Evolutionary conservation across 2,329 filamentous ascomycete genomes (phyloP), one percentile per base, ranked within the genome.

Genomic region (Calonectria pauciramosa): DNA sequence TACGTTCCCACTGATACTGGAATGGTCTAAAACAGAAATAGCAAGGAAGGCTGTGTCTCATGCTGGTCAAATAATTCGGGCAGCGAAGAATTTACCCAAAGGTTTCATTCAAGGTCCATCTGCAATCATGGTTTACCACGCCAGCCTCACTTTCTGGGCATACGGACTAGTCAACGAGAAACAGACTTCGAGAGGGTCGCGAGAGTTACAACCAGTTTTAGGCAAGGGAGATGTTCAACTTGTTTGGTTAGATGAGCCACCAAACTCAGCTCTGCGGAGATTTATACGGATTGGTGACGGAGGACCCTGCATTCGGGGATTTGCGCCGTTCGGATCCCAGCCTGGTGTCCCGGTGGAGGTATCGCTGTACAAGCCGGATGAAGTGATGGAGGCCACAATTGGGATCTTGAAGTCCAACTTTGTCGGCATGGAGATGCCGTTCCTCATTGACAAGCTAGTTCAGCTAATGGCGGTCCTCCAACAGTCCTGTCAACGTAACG

Each of bases 11-110:
- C 81, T 80, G 1, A 81, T 86, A 0, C 77, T 83, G 0, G 82
- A 84, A 36, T 87, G 86, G 85, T 84, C 83, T 4, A 80, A 82
- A 10, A 83, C 82, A 18, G 79, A 83, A 23, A 80, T 84, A 16
- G 83, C 85, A 0, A 82, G 86, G 2, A 73, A 82, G 6, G 80
- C 82, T 4, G 71, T 83, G 3, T 83, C 76, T 51, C 81, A 83
- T 28, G 82, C 82, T 0, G 81, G 79, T n/a, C 79, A 83, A 30
- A 80, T 83, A 5, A 72, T 83, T 7, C 76, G 79, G 6, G 73
- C 75, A 34, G 77, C 78, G 2, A 76, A 75, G 14, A 52, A 68
- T 23, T 71, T 80, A 0, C 75, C 77, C 0, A 74, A 72, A 10
- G 80, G 75, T 0, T 72, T 76, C 0, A 78, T 83, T 18, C 73